Evolutionary conservation across 148 eudicot genomes (phyloP), one percentile per base, ranked within the genome.

Genomic region (Talinum fruticosum): DNA sequence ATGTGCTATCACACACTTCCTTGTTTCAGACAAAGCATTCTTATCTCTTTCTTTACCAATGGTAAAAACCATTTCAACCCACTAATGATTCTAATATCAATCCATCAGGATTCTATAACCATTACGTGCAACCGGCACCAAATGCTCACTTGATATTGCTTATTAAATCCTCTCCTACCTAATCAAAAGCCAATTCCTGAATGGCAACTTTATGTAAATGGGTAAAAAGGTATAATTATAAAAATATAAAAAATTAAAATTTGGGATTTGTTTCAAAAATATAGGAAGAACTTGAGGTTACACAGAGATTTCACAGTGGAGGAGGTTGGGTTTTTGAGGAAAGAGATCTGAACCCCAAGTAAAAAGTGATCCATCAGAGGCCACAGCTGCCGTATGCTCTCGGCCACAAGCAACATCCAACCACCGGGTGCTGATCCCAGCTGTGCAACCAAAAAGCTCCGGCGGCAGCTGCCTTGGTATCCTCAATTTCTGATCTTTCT

Each of bases 401-500:
- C 96, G 89, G 66, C 98, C 98, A 85, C 98, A 96, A 57, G 97
- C 88, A 29, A 96, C 86, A 79, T 96, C 97, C 78, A 93, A 79
- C 99, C 97, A 96, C 24, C 93, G 87, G 26, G 93, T 85, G 78
- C 83, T 90, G 33, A 80, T 78, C 24, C 94, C 97, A 34, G 84
- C 87, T 2, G 91, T 93, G 66, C 97, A 93, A 15, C 97, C 99
- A 66, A 96, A 96, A 66, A 93, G 87, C 82, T 96, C 94, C 26
- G 93, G 91, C 8, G 93, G 95, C 37, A 96, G 94, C 89, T 89
- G 97, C 88, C 87, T 87, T 6, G 99, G 99, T 68, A 93, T 91
- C 83, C 99, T 91, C 84, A 96, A 82, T 65, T 79, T 91, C 79
- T 80, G 79, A 32, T 88, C 97, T 76, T 87, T 86, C 24, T 87